Percentiles rank a stretch among this genome's conserved stretches.
phyloP scores from a whole-genome alignment of 257 asterid species.

The Solanum lycopersicoides region DNA sequence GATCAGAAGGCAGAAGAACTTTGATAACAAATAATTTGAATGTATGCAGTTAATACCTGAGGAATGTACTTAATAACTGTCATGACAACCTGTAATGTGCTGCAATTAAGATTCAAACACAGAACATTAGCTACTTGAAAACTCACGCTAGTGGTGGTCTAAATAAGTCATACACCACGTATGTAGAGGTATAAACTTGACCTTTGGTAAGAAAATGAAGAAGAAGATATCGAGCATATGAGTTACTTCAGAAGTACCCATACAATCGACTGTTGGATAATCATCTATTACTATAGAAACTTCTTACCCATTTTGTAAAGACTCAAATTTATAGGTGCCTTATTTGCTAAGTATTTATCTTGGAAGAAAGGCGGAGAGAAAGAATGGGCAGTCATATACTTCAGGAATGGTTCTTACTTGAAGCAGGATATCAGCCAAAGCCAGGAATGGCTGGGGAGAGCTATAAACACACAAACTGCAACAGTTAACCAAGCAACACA shows the following conservation, averaged over 20 bases:
- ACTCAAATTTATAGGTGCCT: not conserved
- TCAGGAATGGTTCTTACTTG: constrained; percentile 46
- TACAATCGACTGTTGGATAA: not conserved
- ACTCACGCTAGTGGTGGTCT: not conserved
- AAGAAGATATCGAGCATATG: not conserved
- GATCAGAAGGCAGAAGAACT: not conserved
- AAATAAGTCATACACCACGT: not conserved
- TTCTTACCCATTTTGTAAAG: not conserved
- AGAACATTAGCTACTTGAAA: not conserved
- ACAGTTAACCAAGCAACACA: constrained; percentile 50
- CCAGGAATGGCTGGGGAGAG: constrained; percentile 81
- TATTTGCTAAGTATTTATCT: not conserved
- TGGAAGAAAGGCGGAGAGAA: not conserved
- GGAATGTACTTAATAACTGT: constrained; percentile 88
- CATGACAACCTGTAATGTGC: constrained; percentile 80
- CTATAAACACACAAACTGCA: constrained; percentile 58
- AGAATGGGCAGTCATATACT: not conserved
- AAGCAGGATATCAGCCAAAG: constrained; percentile 85
- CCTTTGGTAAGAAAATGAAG: not conserved
- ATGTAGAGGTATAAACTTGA: not conserved
- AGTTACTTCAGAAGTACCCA: not conserved
- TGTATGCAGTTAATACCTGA: constrained; percentile 41
- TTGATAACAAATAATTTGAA: not conserved
- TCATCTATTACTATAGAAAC: not conserved
- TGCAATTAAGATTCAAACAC: constrained; percentile 18